phyloP scores from a whole-genome alignment of 139 green algal species.

The Ettlia oleoabundans region DNA sequence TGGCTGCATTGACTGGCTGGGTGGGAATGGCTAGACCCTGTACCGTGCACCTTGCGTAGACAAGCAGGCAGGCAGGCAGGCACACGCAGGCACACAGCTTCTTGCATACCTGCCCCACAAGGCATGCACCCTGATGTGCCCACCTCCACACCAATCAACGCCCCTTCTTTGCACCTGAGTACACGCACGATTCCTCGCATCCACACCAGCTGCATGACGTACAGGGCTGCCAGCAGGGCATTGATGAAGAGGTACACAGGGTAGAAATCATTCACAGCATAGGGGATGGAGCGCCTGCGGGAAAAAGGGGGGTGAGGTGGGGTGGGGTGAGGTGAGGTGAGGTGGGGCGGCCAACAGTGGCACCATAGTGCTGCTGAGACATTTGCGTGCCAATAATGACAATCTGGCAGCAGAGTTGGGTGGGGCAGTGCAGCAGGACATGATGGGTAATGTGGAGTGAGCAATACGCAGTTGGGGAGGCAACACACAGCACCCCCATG shows the following conservation, averaged over 20 bases:
- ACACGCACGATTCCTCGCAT: constrained; percentile 40
- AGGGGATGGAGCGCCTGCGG: constrained; percentile 16
- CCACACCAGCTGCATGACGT: constrained; percentile 49
- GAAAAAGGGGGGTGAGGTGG: not conserved
- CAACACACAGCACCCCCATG: no score
- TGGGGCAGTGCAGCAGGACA: no score
- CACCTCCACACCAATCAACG: not conserved
- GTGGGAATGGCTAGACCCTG: no score
- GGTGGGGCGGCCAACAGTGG: no score
- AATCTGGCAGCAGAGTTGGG: no score
- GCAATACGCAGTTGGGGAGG: no score
- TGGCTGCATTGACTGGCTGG: no score
- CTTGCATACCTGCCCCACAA: not conserved
- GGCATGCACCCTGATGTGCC: not conserved
- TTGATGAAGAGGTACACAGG: constrained; percentile 21
- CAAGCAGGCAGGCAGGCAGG: no score
- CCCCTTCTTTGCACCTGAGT: constrained; percentile 26
- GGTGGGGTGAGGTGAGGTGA: not conserved
- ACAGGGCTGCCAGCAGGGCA: constrained; percentile 31
- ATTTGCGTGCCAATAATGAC: not conserved
- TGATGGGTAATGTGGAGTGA: no score
- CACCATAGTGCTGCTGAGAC: not conserved
- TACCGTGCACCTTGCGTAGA: no score
- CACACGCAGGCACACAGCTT: no score
- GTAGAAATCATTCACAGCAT: constrained; percentile 30